Conservation (phyloP, 2,329 filamentous ascomycete genomes). For the Penicillium sp. region DNA sequence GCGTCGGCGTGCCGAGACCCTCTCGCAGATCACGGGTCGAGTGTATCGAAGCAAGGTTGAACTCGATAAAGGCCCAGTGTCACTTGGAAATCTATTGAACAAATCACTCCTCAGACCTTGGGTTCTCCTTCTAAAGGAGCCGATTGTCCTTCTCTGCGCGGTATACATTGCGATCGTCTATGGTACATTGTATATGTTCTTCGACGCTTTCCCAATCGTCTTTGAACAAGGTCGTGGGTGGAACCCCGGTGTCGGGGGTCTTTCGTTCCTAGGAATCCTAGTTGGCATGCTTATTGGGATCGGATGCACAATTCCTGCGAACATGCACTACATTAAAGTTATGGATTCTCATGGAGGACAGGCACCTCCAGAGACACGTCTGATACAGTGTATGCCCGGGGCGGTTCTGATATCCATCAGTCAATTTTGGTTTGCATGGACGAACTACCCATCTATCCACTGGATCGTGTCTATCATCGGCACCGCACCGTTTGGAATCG, state of each 20-base stretch:
- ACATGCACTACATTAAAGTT: neutral
- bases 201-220: slow-evolving; percentile 2
- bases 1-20: neutral
- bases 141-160: neutral
- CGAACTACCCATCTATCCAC: neutral
- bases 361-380: neutral
- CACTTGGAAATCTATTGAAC: neutral
- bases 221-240: neutral
- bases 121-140: neutral
- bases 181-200: slow-evolving; percentile 2
- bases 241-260: neutral
- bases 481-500: slow-evolving; percentile 1
- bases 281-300: slow-evolving; percentile 2
- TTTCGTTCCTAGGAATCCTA: neutral
- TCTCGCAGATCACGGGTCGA: neutral
- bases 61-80: slow-evolving; percentile 2
- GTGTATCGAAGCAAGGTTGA: slow-evolving; percentile 6
- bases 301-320: neutral
- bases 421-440: slow-evolving; percentile 4
- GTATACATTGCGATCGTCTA: slow-evolving; percentile 2
- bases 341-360: neutral
- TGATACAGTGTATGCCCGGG: neutral
- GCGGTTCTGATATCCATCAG: neutral
- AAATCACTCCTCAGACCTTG: neutral
- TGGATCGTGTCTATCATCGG: slow-evolving; percentile 3